Percentiles rank a stretch among this genome's conserved stretches.
These are phyloP conservation scores for Starmerella etchellsii DNA, from an alignment of 805 yeast species.

Conservation along the genomic window DNA sequence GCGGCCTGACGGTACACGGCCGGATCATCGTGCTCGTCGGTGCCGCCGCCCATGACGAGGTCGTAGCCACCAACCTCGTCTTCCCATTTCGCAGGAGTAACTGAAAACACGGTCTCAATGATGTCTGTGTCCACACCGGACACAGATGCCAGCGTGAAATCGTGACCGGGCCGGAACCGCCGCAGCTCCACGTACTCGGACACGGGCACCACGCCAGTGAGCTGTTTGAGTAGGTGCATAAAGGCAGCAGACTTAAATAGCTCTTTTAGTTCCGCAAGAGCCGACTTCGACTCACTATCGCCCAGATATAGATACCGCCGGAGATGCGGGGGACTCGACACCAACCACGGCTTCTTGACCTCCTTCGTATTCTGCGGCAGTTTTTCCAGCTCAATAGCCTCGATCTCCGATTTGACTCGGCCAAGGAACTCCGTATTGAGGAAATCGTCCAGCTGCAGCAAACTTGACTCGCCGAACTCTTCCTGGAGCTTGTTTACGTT, in stretches of 20 bases:
- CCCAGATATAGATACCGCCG: conserved; percentile 76
- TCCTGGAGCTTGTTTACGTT: conserved; percentile 34
- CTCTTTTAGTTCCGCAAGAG: conserved; percentile 33
- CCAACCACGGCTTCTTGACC: conserved; percentile 56
- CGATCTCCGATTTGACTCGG: conserved; percentile 34
- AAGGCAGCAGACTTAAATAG: conserved; percentile 52
- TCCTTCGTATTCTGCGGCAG: conserved; percentile 13
- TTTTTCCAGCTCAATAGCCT: conserved; percentile 37
- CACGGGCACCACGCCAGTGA: conserved; percentile 49
- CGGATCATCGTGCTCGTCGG: conserved; percentile 52
- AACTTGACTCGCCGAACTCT: conserved; percentile 53
- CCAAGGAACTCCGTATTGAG: conserved; percentile 44
- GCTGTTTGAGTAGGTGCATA: conserved; percentile 49
- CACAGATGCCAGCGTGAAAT: conserved; percentile 78
- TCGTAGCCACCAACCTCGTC: conserved; percentile 85
- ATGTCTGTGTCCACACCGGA: conserved; percentile 33
- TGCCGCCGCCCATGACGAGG: conserved; percentile 51
- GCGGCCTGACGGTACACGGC: conserved; percentile 60
- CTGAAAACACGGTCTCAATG: conserved; percentile 66
- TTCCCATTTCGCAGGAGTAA: conserved; percentile 86
- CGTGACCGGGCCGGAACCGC: conserved; percentile 89
- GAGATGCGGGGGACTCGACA: conserved; percentile 89
- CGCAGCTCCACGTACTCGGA: conserved; percentile 62
- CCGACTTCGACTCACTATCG: conserved; percentile 25
- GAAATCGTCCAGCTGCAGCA: conserved; percentile 52